Base-by-base conservation (phyloP, 257 asterid species). In the Nicotiana sylvestris region DNA sequence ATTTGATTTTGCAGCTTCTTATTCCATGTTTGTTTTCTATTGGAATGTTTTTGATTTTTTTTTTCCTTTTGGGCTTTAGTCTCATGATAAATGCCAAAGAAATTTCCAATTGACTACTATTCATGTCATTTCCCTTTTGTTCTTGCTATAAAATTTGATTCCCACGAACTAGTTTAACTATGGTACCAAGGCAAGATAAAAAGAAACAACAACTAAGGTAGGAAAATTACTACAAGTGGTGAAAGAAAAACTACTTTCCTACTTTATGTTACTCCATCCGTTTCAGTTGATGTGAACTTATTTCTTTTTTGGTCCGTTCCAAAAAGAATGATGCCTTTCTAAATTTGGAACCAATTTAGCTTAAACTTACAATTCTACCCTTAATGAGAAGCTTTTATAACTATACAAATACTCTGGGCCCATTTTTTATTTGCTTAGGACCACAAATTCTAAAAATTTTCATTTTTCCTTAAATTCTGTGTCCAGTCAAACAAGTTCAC, bases 1-100 rank as follows among this genome's bases (percentile, higher is more conserved):
- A 49, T 74, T 74, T 74, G 27, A 74, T 74, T 74, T 74, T 74
- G 80, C 9, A 15, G 80, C 62, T 74, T 74, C 80, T 51, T 27
- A 15, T 76, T 25, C 46, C 46, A 51, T 6, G 25, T 51, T 76
- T 51, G 80, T 76, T 76, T 51, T 27, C 80, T 51, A 29, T 27
- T 76, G 17, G 64, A 9, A 51, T 29, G 64, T 12, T 29, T 76
- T 76, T 46, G 0, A 15, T 27, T 29, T 5, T 27, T 51, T 51
- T 8, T 15, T 29, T 29, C 27, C 51, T 27, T 74, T 13, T 25
- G 80, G 46, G 8, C 35, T 12, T 74, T 49, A 11, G 4, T 74
- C 80, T 74, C 27, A 0, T 27, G 64, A 25, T 74, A 3, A 49
- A 25, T 49, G 1, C 80, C 62, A 25, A 74, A 74, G 62, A 3